Evolutionary conservation across 2,329 filamentous ascomycete species (phyloP), one percentile per base, ranked within the genome.

Genomic region (Pseudonectria foliicola): DNA sequence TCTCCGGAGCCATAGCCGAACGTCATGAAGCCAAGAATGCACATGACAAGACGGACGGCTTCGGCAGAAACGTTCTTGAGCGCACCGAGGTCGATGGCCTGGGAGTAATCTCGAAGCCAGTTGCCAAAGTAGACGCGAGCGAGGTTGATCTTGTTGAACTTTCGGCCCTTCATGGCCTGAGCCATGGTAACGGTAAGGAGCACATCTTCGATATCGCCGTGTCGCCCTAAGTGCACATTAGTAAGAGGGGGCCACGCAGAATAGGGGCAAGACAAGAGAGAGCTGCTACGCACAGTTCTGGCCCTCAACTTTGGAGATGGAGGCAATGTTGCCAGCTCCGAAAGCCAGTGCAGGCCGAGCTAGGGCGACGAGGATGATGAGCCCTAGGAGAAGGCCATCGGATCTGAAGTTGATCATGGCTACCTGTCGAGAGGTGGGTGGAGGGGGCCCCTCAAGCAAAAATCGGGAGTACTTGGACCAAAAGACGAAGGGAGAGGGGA

Each of bases 91-190:
- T 95, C 89, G 51, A 95, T 85, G 42, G 88, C 89, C 62, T 95
- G 89, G 34, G 85, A 92, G 63, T 95, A 95, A 63, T 95, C 89
- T 40, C 75, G 77, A 24, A 95, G 76, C 89, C 89, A 95, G 68
- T 95, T 95, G 45, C 89, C 89, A 66, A 95, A 95, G 68, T 95
- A 95, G 44, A 93, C 85, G 42, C 88, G 78, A 45, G 89, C 85
- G 43, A 95, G 84, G 55, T 81, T 83, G 54, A 94, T 76, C 67
- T 92, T 92, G 68, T 75, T 78, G 64, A 94, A 95, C 55, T 89
- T 93, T 68, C 89, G 88, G 49, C 68, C 67, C 46, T 67, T 67
- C 42, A 70, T 60, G 48, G 66, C 67, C 30, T 59, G 64, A 33
- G 70, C 70, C 63, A 73, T 70, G 30, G 80, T 63, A 18, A 95